Percentiles rank a stretch among this genome's conserved stretches.
These are phyloP conservation scores for Sporothrix sp. DNA, from an alignment of 2,329 filamentous ascomycete species.

Conservation along the genomic window DNA sequence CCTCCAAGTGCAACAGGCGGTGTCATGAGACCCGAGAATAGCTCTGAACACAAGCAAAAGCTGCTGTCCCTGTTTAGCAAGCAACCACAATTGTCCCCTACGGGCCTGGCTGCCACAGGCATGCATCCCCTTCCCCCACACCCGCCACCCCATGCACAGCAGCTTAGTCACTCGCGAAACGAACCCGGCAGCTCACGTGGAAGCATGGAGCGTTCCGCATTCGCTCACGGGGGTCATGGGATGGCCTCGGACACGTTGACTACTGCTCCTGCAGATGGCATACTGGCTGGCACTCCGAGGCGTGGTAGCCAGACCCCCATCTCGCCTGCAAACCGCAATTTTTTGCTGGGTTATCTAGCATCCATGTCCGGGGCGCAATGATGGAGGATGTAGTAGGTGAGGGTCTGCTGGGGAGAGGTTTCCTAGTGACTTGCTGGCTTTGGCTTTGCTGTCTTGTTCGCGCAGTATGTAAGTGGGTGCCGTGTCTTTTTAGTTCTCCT, in stretches of 20 bases:
- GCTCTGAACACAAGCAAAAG: slow-evolving; percentile 34
- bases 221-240: background rate
- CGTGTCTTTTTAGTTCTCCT: background rate
- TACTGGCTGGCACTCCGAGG: too few species aligned
- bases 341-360: slow-evolving; percentile 67
- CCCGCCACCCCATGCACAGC: background rate
- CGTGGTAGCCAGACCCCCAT: slow-evolving; percentile 44
- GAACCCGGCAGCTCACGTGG: slow-evolving; percentile 11
- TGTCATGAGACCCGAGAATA: too few species aligned
- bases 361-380: slow-evolving; percentile 31
- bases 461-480: background rate
- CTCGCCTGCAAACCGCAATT: slow-evolving; percentile 63
- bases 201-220: background rate
- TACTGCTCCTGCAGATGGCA: too few species aligned
- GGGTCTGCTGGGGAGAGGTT: background rate
- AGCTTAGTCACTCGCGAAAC: too few species aligned
- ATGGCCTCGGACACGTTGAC: background rate
- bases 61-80: slow-evolving; percentile 56
- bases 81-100: slow-evolving; percentile 2
- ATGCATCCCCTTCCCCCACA: background rate
- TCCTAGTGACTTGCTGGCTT: background rate
- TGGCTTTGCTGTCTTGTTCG: background rate
- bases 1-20: background rate
- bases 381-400: background rate
- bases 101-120: background rate